Evolutionary conservation across 352 stramenopile genomes (phyloP), one percentile per base, ranked within the genome.

Genomic region (Pythium volutum): DNA sequence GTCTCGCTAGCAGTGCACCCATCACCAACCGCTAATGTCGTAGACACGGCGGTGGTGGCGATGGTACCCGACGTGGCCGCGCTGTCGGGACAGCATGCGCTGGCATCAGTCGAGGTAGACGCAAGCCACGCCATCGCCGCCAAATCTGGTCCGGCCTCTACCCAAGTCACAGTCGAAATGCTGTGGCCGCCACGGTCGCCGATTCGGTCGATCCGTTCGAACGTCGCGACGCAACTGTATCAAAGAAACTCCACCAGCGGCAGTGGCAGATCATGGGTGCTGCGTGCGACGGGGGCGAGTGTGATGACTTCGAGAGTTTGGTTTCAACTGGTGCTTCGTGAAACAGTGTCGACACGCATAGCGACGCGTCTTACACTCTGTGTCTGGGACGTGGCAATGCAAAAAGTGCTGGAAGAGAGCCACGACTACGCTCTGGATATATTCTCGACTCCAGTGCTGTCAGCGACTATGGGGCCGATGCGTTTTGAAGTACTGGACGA

Each of bases 1-100:
- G 18, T 66, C 11, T 60, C 59, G 4, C 42, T 66, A 7, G 45
- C 52, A 0, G n/a, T 66, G 0, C 59, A 66, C n/a, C 50, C 59
- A 33, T 31, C 16, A 3, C 11, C 47, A 2, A 51, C 59, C n/a
- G 9, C 29, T 16, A 16, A 45, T 11, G 34, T 56, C 1, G n/a
- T 57, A 16, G 22, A 34, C n/a, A 49, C 34, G 10, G 23, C 48
- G 10, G 15, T 31, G 1, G 38, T 48, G 36, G 33, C 23, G 22
- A 46, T 38, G 16, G 11, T 53, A 7, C 61, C 51, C 18, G 59
- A 66, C 14, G 20, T 18, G 9, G 52, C 22, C 2, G 20, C 42
- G 8, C 20, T 66, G 16, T 55, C 51, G 2, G 29, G 20, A 38
- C 23, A n/a, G 5, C 48, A 34, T 43, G 22, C 50, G 11, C 4